These are phyloP conservation scores for Neurospora sublineolata DNA, from an alignment of 495 filamentous ascomycete species.

Conservation along the genomic window DNA sequence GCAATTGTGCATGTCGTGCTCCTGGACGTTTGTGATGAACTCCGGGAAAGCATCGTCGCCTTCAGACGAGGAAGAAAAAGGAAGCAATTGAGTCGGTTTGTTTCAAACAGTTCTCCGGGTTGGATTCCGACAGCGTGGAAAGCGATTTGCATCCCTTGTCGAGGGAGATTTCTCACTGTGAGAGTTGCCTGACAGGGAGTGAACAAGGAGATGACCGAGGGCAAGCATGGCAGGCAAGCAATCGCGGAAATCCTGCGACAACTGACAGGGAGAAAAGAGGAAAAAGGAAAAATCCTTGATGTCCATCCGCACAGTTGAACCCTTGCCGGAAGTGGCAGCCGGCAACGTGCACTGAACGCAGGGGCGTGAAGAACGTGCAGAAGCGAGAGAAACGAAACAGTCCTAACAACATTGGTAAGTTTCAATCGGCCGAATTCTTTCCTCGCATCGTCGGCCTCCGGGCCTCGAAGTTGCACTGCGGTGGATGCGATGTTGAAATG, in stretches of 20 bases:
- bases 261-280: not conserved
- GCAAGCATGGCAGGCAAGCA: not conserved
- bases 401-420: not conserved
- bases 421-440: not conserved
- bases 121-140: not conserved
- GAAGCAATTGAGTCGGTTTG: not conserved
- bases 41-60: not conserved
- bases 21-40: not conserved
- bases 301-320: not conserved
- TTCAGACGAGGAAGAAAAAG: not conserved
- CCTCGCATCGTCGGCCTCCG: not conserved
- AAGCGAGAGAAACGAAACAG: constrained; percentile 11
- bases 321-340: not conserved
- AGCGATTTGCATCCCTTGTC: not conserved
- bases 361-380: constrained; percentile 2
- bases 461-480: no score
- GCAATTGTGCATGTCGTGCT: not conserved
- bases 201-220: not conserved
- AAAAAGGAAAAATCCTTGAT: not conserved
- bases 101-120: not conserved
- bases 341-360: not conserved
- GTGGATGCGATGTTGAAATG: no score
- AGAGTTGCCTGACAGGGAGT: not conserved
- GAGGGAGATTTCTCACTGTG: not conserved
- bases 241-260: not conserved